Conservation (phyloP, 2,329 filamentous ascomycete genomes). For the Neodidymelliopsis sp. region DNA sequence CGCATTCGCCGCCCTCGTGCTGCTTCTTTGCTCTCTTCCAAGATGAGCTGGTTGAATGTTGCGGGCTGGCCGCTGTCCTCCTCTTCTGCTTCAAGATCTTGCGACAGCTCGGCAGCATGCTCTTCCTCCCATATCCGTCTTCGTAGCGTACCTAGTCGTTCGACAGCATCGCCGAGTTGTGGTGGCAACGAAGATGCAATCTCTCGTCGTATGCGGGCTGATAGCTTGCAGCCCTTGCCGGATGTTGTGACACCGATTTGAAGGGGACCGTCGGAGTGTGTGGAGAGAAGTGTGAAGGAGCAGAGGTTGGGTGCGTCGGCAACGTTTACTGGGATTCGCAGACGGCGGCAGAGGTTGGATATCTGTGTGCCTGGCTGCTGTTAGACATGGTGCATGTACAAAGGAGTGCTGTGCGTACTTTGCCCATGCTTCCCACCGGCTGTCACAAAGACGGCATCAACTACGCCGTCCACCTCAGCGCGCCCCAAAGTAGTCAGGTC, state of each 20-base stretch:
- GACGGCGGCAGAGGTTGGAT: slow-evolving; percentile 74
- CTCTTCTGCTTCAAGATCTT: slow-evolving; percentile 59
- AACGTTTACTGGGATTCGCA: slow-evolving; percentile 92
- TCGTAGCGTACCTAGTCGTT: slow-evolving; percentile 69
- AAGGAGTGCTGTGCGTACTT: slow-evolving; percentile 45
- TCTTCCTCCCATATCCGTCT: slow-evolving; percentile 54
- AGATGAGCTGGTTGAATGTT: slow-evolving; percentile 83
- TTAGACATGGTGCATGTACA: slow-evolving; percentile 22
- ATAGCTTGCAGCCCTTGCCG: slow-evolving; percentile 91
- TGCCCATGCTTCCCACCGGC: slow-evolving; percentile 58
- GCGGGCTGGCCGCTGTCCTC: slow-evolving; percentile 78
- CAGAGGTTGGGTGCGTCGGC: slow-evolving; percentile 86
- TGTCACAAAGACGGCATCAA: slow-evolving; percentile 94
- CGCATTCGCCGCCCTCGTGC: slow-evolving; percentile 83
- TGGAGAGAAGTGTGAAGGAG: slow-evolving; percentile 88
- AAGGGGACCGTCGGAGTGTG: slow-evolving; percentile 86
- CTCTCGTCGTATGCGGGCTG: slow-evolving; percentile 86
- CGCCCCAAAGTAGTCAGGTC: slow-evolving; percentile 82
- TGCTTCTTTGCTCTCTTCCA: slow-evolving; percentile 74
- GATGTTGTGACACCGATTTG: slow-evolving; percentile 97
- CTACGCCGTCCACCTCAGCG: slow-evolving; percentile 75
- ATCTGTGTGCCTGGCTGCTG: slow-evolving; percentile 66
- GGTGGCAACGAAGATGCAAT: slow-evolving; percentile 80
- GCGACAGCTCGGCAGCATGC: slow-evolving; percentile 59
- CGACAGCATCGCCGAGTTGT: slow-evolving; percentile 78